Base-by-base conservation (phyloP, 2,329 filamentous ascomycete genomes). In the Dryadomyces quercivorus region DNA sequence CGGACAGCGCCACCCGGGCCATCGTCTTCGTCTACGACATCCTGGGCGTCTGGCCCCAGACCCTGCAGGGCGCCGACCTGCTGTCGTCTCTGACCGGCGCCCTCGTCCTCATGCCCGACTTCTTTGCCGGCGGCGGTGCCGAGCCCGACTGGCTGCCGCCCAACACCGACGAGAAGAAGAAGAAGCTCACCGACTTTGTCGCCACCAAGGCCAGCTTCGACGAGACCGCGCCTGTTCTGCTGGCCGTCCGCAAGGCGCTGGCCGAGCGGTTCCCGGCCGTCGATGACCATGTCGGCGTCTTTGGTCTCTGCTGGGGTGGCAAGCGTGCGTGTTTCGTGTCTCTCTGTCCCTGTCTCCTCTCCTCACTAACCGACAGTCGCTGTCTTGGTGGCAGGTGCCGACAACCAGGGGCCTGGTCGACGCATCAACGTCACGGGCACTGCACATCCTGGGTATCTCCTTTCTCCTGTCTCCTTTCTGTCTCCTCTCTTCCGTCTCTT, bases 291-390 rank as follows among this genome's bases (percentile, higher is more conserved):
- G 61, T 67, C 66, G 75, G 66, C 0, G 62, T 69, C 5, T 69
- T 75, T 53, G 75, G 75, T 2, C 62, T 76, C 6, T 78, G 75
- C 61, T 78, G 74, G 72, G 75, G 75, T 36, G 73, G 73, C 15
- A 76, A 60, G 72, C 61, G 64, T 52, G 72, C 61, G 64, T 52
- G 6, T 36, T 9, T 45, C 26, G 5, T 49, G n/a, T n/a, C n/a
- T n/a, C n/a, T n/a, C n/a, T n/a, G 20, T 12, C 36, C 5, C n/a
- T 13, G 22, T 16, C 5, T 36, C 8, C 26, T 16, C 10, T n/a
- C 26, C 6, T 26, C 16, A 6, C 50, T 51, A 6, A 20, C 40
- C 3, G 12, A 10, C 20, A 58, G 58, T 74, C 4, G 66, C 66
- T 3, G 67, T 70, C 15, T 57, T 73, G 38, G 65, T 64, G 0